phyloP scores from a whole-genome alignment of 2,329 filamentous ascomycete species.

The Fusarium camptoceras region DNA sequence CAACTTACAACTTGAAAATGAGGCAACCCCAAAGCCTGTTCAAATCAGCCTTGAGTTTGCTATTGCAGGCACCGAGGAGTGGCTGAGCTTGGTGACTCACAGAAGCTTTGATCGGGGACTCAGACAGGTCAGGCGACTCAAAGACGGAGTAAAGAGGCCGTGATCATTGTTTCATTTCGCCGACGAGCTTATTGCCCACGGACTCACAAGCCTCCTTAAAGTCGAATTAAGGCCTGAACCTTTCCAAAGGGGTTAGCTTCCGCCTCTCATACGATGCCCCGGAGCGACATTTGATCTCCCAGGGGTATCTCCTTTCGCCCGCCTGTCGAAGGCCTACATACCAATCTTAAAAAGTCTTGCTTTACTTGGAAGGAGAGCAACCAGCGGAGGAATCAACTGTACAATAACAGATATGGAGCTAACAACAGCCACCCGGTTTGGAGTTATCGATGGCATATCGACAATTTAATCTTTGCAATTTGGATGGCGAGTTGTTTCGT shows the following conservation, averaged over 20 bases:
- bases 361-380: background rate
- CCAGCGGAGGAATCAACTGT: background rate
- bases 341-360: background rate
- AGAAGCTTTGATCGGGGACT: background rate
- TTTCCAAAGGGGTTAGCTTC: background rate
- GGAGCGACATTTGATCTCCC: background rate
- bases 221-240: background rate
- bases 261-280: too few relatives aligned
- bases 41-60: background rate
- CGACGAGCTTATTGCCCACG: background rate
- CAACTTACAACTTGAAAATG: background rate
- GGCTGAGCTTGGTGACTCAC: slow-evolving; percentile 16
- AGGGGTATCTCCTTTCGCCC: background rate
- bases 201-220: background rate
- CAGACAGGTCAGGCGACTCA: background rate
- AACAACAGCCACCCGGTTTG: background rate
- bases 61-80: background rate
- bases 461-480: background rate
- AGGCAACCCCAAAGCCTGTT: background rate
- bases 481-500: background rate
- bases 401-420: background rate
- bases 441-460: background rate
- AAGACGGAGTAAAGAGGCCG: background rate
- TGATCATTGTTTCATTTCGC: background rate
- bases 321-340: background rate